Percentiles rank a stretch among this genome's conserved stretches.
Conservation (phyloP, 225 moss, liverwort and hornwort species). For the Lunularia cruciata region DNA sequence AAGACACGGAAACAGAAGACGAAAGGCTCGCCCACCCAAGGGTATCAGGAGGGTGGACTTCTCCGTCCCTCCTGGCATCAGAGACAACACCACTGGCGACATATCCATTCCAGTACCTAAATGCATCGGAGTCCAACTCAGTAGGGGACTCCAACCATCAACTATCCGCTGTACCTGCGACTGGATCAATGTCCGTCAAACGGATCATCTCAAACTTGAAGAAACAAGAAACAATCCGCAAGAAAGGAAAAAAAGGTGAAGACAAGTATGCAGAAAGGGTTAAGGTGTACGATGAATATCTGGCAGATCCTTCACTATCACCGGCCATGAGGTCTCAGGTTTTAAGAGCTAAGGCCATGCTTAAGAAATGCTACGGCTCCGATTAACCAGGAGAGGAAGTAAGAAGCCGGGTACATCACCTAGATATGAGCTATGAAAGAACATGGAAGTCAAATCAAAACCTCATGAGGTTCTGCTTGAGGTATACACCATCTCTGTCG, state of each 20-base stretch:
- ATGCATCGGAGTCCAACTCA: conserved; percentile 5
- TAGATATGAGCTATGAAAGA: no score
- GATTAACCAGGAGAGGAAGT: conserved; percentile 1
- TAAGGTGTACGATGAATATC: conserved; percentile 40
- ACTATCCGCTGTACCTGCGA: background rate
- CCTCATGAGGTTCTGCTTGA: no score
- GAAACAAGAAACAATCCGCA: background rate
- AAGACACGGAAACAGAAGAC: conserved; percentile 5
- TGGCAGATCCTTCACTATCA: conserved; percentile 41
- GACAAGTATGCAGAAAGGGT: conserved; percentile 27
- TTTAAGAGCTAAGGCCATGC: conserved; percentile 40
- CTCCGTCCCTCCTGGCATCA: background rate
- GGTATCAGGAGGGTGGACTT: background rate
- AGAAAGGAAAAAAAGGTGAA: conserved; percentile 5
- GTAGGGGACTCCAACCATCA: conserved; percentile 7
- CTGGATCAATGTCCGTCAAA: conserved; percentile 22
- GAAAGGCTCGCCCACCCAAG: conserved; percentile 8
- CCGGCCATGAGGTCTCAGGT: conserved; percentile 44
- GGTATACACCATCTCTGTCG: no score
- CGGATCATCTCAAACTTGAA: background rate
- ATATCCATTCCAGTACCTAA: no score
- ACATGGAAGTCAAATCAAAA: no score
- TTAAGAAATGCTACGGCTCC: conserved; percentile 33
- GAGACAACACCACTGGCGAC: no score
- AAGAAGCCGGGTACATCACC: no score